A percentile compares a stretch with the other conserved stretches of the same genome.
phyloP scores from a whole-genome alignment of 257 asterid species.

The Gentiana macrophylla region DNA sequence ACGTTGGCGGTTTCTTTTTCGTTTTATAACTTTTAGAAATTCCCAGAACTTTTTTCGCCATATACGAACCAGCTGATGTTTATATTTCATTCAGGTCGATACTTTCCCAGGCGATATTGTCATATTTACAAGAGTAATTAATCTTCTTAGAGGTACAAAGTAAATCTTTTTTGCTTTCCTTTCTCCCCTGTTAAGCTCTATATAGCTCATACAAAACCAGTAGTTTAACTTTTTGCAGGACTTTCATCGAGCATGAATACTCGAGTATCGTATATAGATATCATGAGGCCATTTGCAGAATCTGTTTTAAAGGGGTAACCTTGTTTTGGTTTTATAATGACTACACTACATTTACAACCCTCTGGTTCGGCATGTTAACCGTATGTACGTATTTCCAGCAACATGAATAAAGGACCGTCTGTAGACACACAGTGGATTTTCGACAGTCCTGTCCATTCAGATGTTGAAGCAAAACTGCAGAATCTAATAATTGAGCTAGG shows the following conservation, averaged over 20 bases:
- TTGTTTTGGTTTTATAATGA: conserved; percentile 11
- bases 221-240: conserved; percentile 35
- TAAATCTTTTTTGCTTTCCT: conserved; percentile 5
- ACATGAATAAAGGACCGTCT: conserved; percentile 57
- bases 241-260: conserved; percentile 85
- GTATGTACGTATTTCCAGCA: conserved; percentile 39
- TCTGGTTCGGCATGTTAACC: conserved; percentile 17
- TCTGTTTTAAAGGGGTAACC: conserved; percentile 73
- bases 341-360: neutral
- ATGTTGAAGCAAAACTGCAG: conserved; percentile 77
- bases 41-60: neutral
- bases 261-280: conserved; percentile 67
- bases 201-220: neutral
- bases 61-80: conserved; percentile 10
- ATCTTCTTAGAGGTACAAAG: conserved; percentile 81
- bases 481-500: conserved; percentile 78
- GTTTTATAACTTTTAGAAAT: conserved; percentile 2
- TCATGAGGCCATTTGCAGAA: conserved; percentile 99
- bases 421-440: conserved; percentile 61
- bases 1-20: conserved; percentile 24
- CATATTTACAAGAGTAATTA: conserved; percentile 85
- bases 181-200: neutral
- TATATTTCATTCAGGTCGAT: conserved; percentile 57
- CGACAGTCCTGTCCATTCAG: conserved; percentile 66
- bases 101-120: conserved; percentile 98